phyloP scores from a whole-genome alignment of 179 eudicot species.

The Camellia oleifera region DNA sequence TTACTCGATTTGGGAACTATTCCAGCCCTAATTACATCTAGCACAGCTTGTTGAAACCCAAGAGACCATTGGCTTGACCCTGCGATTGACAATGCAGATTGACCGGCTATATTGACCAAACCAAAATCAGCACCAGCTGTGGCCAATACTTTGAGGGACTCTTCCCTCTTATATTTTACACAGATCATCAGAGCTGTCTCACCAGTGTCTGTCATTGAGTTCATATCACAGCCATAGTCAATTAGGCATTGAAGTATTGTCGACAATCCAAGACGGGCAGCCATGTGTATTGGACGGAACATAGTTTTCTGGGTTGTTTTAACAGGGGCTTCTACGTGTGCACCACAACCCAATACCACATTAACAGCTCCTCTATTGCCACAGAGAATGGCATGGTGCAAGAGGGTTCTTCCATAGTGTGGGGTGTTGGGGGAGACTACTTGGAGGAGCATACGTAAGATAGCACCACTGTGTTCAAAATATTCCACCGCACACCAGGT shows the following conservation, averaged over 20 bases:
- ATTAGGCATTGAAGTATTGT: constrained; percentile 46
- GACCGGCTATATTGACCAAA: constrained; percentile 44
- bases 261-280: constrained; percentile 63
- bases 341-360: constrained; percentile 49
- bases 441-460: constrained; percentile 59
- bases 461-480: constrained; percentile 70
- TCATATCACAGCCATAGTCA: constrained; percentile 59
- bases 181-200: constrained; percentile 78
- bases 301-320: constrained; percentile 35
- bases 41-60: constrained; percentile 47
- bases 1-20: constrained; percentile 53
- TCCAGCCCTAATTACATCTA: constrained; percentile 44
- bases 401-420: constrained; percentile 72
- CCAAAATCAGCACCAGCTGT: constrained; percentile 84
- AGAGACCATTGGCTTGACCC: constrained; percentile 43
- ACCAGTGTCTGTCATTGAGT: constrained; percentile 56
- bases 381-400: constrained; percentile 91
- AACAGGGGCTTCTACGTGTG: constrained; percentile 47
- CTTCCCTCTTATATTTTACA: constrained; percentile 51
- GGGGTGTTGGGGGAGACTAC: constrained; percentile 32
- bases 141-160: constrained; percentile 56
- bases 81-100: constrained; percentile 53
- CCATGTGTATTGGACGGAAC: constrained; percentile 72
- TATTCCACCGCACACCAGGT: constrained; percentile 94
- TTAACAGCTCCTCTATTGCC: constrained; percentile 45